phyloP scores from a whole-genome alignment of 306 rosid species.

The Carpinus viminea region DNA sequence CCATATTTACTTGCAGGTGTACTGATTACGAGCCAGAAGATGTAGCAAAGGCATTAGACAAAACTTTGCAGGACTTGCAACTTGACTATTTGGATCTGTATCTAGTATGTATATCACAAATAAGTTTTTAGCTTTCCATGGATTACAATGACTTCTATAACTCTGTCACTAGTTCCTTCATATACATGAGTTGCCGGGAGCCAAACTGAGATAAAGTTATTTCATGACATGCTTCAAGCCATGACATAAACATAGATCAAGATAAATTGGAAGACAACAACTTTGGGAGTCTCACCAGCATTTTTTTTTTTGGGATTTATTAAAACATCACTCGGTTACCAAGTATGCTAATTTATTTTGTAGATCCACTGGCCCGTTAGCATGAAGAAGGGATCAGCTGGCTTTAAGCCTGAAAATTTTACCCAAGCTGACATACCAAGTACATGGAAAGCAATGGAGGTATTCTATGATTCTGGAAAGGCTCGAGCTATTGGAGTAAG shows the following conservation, averaged over 20 bases:
- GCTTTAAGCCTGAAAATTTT: conserved; percentile 36
- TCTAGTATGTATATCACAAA: conserved; percentile 32
- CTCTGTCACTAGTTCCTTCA: not conserved
- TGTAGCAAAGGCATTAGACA: conserved; percentile 49
- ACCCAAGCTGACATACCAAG: conserved; percentile 48
- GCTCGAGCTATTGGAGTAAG: conserved; percentile 65
- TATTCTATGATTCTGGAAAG: conserved; percentile 53
- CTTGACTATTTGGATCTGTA: conserved; percentile 64
- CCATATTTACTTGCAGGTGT: conserved; percentile 32
- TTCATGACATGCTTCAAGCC: too few relatives aligned
- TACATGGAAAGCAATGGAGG: conserved; percentile 73
- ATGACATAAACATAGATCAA: too few relatives aligned
- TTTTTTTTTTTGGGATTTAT: not conserved
- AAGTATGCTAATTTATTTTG: not conserved
- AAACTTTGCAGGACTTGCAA: conserved; percentile 50
- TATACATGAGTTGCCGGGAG: not conserved
- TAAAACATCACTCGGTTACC: not conserved
- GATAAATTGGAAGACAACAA: too few relatives aligned
- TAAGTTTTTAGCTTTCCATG: not conserved
- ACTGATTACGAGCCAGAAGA: conserved; percentile 55
- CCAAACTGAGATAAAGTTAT: too few relatives aligned
- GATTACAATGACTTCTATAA: not conserved
- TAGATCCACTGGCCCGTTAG: conserved; percentile 71
- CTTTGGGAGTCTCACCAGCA: not conserved
- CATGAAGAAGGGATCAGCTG: conserved; percentile 43